phyloP scores from a whole-genome alignment of 176 grass and related monocot species.

The Aegilops umbellulata region DNA sequence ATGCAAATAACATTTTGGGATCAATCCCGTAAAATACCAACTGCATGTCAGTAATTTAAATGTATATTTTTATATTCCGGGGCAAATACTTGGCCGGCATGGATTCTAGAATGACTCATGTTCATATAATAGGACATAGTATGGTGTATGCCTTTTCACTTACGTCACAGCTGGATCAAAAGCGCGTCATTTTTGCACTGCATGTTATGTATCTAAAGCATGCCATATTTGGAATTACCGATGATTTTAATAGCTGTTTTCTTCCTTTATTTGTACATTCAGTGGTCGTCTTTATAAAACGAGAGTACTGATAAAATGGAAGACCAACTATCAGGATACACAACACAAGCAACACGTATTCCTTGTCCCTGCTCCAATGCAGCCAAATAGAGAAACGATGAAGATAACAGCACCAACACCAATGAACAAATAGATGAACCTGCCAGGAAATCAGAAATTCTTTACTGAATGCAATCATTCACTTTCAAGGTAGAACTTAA shows the following conservation, averaged over 20 bases:
- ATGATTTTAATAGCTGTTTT: not conserved
- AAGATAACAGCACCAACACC: constrained; percentile 62
- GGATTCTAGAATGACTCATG: not conserved
- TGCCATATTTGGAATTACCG: not conserved
- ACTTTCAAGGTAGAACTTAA: too few species aligned
- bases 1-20: not conserved
- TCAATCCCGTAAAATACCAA: not conserved
- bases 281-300: not conserved
- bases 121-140: not conserved
- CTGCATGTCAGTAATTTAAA: not conserved
- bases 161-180: not conserved
- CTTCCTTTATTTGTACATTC: constrained; percentile 1
- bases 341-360: constrained; percentile 84
- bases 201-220: not conserved
- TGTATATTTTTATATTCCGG: too few species aligned
- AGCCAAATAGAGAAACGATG: constrained; percentile 72
- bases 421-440: constrained; percentile 91
- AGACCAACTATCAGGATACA: constrained; percentile 58
- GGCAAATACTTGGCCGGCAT: too few species aligned
- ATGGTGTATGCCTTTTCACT: not conserved
- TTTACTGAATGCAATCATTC: not conserved
- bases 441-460: constrained; percentile 28
- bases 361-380: constrained; percentile 65
- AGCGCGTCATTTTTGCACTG: not conserved
- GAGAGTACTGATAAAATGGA: constrained; percentile 13